These are phyloP conservation scores for Salix brachista DNA, from an alignment of 345 rosid genomes.

Conservation along the genomic window DNA sequence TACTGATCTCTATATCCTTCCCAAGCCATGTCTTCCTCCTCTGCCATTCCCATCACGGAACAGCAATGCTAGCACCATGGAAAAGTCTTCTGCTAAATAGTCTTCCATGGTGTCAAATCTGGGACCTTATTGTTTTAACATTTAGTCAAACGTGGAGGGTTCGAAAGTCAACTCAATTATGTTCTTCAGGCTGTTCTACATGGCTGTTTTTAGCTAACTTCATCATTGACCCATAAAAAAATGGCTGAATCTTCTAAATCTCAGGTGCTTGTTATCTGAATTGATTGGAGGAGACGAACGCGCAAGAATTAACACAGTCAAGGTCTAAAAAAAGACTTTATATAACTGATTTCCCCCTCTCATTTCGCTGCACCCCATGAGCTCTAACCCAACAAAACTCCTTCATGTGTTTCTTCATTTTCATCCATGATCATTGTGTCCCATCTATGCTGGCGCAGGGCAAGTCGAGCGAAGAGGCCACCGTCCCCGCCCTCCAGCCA, in stretches of 20 bases:
- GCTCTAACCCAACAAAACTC: not conserved
- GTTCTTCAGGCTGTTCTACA: not conserved
- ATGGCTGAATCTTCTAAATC: not conserved
- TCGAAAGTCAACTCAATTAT: too few species aligned
- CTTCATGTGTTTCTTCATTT: not conserved
- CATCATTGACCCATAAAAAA: not conserved
- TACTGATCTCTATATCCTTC: constrained; percentile 68
- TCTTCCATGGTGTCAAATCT: too few species aligned
- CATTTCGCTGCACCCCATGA: not conserved
- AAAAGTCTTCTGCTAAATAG: not conserved
- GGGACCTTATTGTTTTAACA: not conserved
- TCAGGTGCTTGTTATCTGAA: not conserved
- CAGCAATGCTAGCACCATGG: not conserved
- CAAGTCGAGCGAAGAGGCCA: not conserved
- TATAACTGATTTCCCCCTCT: not conserved
- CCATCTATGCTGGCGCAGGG: not conserved
- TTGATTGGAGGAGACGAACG: not conserved
- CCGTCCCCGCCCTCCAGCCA: not conserved
- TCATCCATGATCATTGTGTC: not conserved
- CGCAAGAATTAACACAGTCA: not conserved
- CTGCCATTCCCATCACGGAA: constrained; percentile 27
- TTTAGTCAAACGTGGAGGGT: not conserved
- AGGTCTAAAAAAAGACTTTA: not conserved
- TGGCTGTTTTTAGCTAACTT: not conserved
- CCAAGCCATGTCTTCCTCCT: constrained; percentile 99